phyloP scores from a whole-genome alignment of 2,329 filamentous ascomycete genomes.

The Diplodia seriata region DNA sequence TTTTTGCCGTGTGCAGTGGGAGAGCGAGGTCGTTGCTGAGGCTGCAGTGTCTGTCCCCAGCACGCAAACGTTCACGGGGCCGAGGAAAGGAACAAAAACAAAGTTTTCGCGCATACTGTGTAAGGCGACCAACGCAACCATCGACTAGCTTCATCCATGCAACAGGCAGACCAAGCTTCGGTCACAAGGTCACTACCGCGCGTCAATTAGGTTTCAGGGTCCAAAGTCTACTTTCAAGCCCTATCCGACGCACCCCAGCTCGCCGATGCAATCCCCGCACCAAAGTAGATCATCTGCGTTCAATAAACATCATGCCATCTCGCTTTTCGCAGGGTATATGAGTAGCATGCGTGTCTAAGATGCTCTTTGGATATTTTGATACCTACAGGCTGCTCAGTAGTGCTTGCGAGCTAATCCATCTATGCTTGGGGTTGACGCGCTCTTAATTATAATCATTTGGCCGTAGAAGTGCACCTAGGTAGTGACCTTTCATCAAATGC shows the following conservation, averaged over 20 bases:
- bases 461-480: neutral
- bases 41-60: neutral
- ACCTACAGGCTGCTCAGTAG: neutral
- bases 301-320: neutral
- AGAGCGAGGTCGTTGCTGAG: neutral
- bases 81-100: neutral
- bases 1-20: neutral
- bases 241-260: neutral
- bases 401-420: neutral
- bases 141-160: conserved; percentile 8
- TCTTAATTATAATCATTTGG: neutral
- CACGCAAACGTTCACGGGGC: neutral
- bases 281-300: conserved; percentile 6
- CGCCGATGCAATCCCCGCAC: neutral
- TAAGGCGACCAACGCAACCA: neutral
- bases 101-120: neutral
- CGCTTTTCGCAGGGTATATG: neutral
- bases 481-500: neutral
- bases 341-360: neutral
- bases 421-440: neutral
- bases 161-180: neutral
- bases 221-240: neutral
- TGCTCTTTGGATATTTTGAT: neutral
- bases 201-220: neutral
- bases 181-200: neutral